A percentile compares a stretch with the other conserved stretches of the same genome.
Conservation (phyloP, 495 filamentous ascomycete species). For the Lophiostoma macrostomum region DNA sequence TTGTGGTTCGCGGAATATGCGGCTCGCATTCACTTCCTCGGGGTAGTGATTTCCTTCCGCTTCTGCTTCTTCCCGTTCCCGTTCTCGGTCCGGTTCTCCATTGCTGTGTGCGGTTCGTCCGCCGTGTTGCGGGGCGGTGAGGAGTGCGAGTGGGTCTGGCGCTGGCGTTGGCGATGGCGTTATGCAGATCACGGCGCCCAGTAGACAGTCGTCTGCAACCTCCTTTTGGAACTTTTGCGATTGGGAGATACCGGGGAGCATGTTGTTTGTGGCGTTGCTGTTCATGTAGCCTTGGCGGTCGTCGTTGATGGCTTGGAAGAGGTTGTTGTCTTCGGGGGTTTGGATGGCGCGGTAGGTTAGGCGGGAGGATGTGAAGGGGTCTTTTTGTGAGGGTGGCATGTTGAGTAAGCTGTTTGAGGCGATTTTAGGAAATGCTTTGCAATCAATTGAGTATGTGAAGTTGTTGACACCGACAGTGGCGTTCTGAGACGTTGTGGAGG, state of each 20-base stretch:
- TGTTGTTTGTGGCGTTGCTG: constrained; percentile 26
- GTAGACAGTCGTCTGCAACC: constrained; percentile 36
- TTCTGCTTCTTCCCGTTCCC: neutral
- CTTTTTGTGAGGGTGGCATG: too few species aligned
- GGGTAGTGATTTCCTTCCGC: too few species aligned
- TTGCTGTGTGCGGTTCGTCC: neutral
- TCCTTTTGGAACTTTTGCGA: constrained; percentile 15
- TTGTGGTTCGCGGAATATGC: too few species aligned
- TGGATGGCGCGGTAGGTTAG: constrained; percentile 38
- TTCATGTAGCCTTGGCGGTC: constrained; percentile 25
- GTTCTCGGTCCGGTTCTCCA: neutral
- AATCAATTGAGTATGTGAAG: too few species aligned
- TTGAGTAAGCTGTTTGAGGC: too few species aligned
- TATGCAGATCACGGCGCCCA: constrained; percentile 46
- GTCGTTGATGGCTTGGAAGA: constrained; percentile 51
- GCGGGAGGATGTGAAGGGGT: constrained; percentile 34
- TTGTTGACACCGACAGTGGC: too few species aligned
- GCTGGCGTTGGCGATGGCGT: constrained; percentile 8
- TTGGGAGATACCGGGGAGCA: constrained; percentile 32
- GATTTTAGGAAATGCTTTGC: too few species aligned
- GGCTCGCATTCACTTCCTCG: too few species aligned
- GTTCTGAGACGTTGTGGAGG: too few species aligned
- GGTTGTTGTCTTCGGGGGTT: constrained; percentile 25
- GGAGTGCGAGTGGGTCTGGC: neutral
- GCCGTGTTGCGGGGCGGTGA: neutral